Percentiles rank a stretch among this genome's conserved stretches.
These are phyloP conservation scores for Pythium pyrilobum DNA, from an alignment of 352 stramenopile species.

Conservation along the genomic window DNA sequence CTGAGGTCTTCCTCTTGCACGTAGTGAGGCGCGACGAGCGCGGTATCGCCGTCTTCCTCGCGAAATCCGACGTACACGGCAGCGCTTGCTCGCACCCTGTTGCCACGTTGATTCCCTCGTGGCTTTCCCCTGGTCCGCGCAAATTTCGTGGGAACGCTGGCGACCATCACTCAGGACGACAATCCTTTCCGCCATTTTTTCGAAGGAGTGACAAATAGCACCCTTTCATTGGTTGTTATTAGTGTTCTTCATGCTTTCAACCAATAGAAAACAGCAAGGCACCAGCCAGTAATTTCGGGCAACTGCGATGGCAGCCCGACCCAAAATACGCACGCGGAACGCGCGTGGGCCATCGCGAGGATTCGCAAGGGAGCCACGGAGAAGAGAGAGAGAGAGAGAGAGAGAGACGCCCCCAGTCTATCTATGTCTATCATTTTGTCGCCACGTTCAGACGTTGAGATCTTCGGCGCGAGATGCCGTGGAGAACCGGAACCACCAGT, in stretches of 20 bases:
- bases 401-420: too few relatives aligned
- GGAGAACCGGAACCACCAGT: too few relatives aligned
- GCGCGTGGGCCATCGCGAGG: too few relatives aligned
- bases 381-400: too few relatives aligned
- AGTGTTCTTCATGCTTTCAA: not conserved
- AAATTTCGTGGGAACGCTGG: constrained; percentile 17
- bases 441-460: too few relatives aligned
- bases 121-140: constrained; percentile 8
- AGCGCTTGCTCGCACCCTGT: not conserved
- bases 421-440: too few relatives aligned
- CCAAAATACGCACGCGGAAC: too few relatives aligned
- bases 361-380: too few relatives aligned
- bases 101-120: not conserved
- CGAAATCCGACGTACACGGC: constrained; percentile 2
- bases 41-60: not conserved
- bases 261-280: constrained; percentile 6
- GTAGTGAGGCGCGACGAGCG: not conserved
- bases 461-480: too few relatives aligned
- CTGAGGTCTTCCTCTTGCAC: not conserved
- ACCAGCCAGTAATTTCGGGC: constrained; percentile 14
- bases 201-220: not conserved
- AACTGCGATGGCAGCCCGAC: not conserved
- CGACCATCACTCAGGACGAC: constrained; percentile 19
- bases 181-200: constrained; percentile 9
- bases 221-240: constrained; percentile 14